Conservation (phyloP, 2,329 filamentous ascomycete genomes). For the Chalara sp. region DNA sequence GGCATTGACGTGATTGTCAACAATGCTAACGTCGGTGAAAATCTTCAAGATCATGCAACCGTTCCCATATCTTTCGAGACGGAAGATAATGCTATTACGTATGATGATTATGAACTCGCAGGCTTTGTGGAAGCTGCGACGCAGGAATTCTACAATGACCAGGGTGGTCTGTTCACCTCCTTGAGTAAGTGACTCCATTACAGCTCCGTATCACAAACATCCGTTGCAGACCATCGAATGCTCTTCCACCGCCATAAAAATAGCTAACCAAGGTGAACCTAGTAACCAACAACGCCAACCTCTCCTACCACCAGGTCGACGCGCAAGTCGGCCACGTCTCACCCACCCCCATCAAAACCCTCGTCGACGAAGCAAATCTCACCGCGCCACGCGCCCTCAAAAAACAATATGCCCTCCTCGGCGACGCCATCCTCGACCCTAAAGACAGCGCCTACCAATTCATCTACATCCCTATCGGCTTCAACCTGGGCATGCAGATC, state of each 20-base stretch:
- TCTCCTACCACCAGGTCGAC: no score
- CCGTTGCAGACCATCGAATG: no score
- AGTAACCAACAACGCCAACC: no score
- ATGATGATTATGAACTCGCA: constrained; percentile 7
- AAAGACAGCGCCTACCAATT: constrained; percentile 8
- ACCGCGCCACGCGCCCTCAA: background rate
- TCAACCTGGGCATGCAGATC: background rate
- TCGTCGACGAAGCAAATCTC: background rate
- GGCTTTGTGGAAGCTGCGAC: constrained; percentile 8
- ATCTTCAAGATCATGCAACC: constrained; percentile 14
- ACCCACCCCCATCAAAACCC: no score
- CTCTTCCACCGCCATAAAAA: no score
- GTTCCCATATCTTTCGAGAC: constrained; percentile 5
- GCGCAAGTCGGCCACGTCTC: no score
- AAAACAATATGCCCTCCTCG: constrained; percentile 9
- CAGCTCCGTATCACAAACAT: no score
- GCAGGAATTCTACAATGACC: constrained; percentile 1
- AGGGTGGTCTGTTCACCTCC: background rate
- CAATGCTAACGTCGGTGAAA: constrained; percentile 20
- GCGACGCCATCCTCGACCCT: constrained; percentile 2
- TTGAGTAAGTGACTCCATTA: no score
- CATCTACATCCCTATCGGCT: constrained; percentile 3
- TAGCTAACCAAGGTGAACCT: no score
- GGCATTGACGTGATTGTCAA: constrained; percentile 14
- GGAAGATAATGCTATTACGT: constrained; percentile 5